Evolutionary conservation across 345 rosid genomes (phyloP).

Genomic region (Geranium rotundifolium): DNA sequence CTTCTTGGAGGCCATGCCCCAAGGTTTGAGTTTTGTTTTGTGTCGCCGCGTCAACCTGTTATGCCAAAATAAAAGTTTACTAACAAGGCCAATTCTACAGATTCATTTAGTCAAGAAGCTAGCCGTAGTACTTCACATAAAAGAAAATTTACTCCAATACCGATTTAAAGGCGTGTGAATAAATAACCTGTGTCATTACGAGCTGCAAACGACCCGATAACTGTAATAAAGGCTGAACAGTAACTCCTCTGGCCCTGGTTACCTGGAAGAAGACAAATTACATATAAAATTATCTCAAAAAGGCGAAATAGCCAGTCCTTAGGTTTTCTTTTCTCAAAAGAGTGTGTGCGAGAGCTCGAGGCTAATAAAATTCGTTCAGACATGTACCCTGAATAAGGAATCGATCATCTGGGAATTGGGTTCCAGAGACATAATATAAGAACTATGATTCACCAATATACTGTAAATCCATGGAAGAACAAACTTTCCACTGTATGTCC

Average conservation of each 20-base stretch:
- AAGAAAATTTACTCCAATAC: slow-evolving; percentile 1
- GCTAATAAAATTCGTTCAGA: not conserved
- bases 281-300: not conserved
- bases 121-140: not conserved
- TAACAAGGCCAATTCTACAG: not conserved
- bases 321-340: not conserved
- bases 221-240: slow-evolving; percentile 58
- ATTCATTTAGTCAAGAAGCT: not conserved
- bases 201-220: slow-evolving; percentile 80
- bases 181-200: slow-evolving; percentile 59
- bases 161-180: slow-evolving; percentile 3
- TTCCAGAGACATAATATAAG: slow-evolving; percentile 41
- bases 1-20: slow-evolving; percentile 18
- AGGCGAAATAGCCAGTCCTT: not conserved
- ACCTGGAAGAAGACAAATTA: slow-evolving; percentile 28
- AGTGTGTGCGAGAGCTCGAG: not conserved
- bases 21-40: slow-evolving; percentile 21
- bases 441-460: slow-evolving; percentile 64
- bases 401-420: slow-evolving; percentile 31
- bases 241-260: slow-evolving; percentile 41
- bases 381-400: slow-evolving; percentile 51
- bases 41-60: slow-evolving; percentile 60
- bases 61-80: slow-evolving; percentile 1
- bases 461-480: slow-evolving; percentile 74
- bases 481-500: slow-evolving; percentile 41